Evolutionary conservation across 768 basidiomycete genomes (phyloP), one percentile per base, ranked within the genome.

Genomic region (Terana coerulea): DNA sequence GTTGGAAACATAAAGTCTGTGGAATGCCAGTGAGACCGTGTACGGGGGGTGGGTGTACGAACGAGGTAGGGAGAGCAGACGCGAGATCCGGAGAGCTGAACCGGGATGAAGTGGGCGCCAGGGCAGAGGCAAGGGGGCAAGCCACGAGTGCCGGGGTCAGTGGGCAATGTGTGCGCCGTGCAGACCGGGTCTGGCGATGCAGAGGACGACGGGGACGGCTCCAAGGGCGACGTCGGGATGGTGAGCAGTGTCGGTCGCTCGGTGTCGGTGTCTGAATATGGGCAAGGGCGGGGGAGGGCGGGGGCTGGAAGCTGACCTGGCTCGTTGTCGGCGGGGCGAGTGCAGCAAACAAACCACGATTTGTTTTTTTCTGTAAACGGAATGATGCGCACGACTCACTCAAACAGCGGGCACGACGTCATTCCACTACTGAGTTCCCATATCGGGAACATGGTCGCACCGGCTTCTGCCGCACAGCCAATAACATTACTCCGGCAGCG

Each of bases 201-300:
- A 31, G 46, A 78, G 65, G 40, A 67, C 65, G 51, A 72, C 62
- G 64, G 76, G 75, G 51, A 73, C 54, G 49, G 69, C 63, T 51
- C 70, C 56, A 60, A 74, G 73, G 52, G 56, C 44, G 34, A 55
- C 47, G 44, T 41, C 34, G 31, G 72, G 73, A 52, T 37, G 57
- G 36, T 14, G 51, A 34, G 17, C 49, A n/a, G 15, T 17, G 53
- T 47, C 26, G 19, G 25, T 29, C 39, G n/a, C 11, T 11, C 39
- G 39, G 21, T n/a, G n/a, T n/a, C n/a, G 17, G 35, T 17, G 29
- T 33, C 33, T 21, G 41, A 22, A 26, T 36, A 39, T 19, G 30
- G 57, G 44, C n/a, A n/a, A 42, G 40, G 54, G 61, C 57, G 64
- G 61, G 56, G 56, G 61, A 43, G 31, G 17, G 45, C 31, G 6